These are phyloP conservation scores for Endocalyx cinctus DNA, from an alignment of 2,329 filamentous ascomycete species.

Conservation along the genomic window DNA sequence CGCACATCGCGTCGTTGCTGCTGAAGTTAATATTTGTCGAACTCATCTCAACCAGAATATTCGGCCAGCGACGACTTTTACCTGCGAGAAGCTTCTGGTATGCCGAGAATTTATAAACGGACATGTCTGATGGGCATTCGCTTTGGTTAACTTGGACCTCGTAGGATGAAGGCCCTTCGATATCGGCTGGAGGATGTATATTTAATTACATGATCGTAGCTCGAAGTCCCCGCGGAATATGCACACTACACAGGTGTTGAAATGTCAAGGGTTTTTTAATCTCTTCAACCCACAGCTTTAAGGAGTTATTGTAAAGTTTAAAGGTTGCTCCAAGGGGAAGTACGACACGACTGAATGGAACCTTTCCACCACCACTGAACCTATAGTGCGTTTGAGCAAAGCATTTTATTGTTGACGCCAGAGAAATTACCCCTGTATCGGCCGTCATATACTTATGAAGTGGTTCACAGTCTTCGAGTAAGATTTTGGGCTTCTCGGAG, in stretches of 20 bases:
- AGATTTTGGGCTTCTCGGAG: not conserved
- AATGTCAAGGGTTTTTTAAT: not conserved
- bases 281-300: not conserved
- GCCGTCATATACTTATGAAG: not conserved
- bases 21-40: not conserved
- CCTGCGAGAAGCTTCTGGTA: not conserved
- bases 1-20: not conserved
- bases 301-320: not conserved
- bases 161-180: not conserved
- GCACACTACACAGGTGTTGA: not conserved
- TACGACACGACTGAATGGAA: not conserved
- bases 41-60: not conserved
- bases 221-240: not conserved
- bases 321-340: not conserved
- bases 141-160: not conserved
- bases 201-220: not conserved
- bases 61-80: not conserved
- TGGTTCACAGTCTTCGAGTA: not conserved
- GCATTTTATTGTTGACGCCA: not conserved
- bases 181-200: not conserved
- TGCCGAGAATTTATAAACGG: not conserved
- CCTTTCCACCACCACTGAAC: not conserved
- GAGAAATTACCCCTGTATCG: not conserved
- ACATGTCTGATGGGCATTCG: not conserved
- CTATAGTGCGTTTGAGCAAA: not conserved